A percentile compares a stretch with the other conserved stretches of the same genome.
These are phyloP conservation scores for Pholiota conissans DNA, from an alignment of 768 basidiomycete genomes.

Conservation along the genomic window DNA sequence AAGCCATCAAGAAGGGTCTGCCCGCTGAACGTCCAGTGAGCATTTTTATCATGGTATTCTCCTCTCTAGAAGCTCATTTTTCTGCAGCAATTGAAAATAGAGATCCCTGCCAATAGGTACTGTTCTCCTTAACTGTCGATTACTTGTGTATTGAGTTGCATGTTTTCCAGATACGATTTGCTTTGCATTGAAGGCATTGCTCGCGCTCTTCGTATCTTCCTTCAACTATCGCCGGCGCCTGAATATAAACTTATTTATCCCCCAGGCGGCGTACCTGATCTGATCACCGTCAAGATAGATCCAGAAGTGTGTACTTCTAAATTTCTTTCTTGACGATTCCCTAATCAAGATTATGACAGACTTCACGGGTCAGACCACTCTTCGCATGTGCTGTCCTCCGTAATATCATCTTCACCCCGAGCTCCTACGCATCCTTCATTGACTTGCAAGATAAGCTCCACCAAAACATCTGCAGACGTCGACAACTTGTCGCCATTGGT, in stretches of 20 bases:
- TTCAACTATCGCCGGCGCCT: slow-evolving; percentile 66
- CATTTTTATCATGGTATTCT: slow-evolving; percentile 3
- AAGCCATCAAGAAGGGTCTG: slow-evolving; percentile 77
- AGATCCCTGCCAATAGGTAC: slow-evolving; percentile 96
- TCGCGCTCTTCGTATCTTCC: slow-evolving; percentile 80
- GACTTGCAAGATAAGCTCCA: slow-evolving; percentile 99
- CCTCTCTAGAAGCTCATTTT: slow-evolving; percentile 1
- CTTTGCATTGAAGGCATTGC: slow-evolving; percentile 97
- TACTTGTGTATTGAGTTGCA: slow-evolving; percentile 10
- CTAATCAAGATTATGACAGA: slow-evolving; percentile 41
- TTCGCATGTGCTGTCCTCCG: slow-evolving; percentile 92
- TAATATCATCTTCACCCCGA: slow-evolving; percentile 83
- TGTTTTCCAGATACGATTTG: slow-evolving; percentile 87
- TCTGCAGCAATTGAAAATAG: slow-evolving; percentile 92
- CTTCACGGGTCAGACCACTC: slow-evolving; percentile 80
- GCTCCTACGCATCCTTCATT: slow-evolving; percentile 95
- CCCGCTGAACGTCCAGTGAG: slow-evolving; percentile 83
- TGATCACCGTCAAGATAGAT: slow-evolving; percentile 68
- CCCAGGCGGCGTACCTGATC: slow-evolving; percentile 59
- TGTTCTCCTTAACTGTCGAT: background rate
- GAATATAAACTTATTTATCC: slow-evolving; percentile 76
- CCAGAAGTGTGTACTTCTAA: slow-evolving; percentile 58
- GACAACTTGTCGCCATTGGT: slow-evolving; percentile 93
- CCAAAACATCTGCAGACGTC: slow-evolving; percentile 88
- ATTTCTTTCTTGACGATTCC: background rate